These are phyloP conservation scores for Albifimbria verrucaria DNA, from an alignment of 2,329 filamentous ascomycete species.

Conservation along the genomic window DNA sequence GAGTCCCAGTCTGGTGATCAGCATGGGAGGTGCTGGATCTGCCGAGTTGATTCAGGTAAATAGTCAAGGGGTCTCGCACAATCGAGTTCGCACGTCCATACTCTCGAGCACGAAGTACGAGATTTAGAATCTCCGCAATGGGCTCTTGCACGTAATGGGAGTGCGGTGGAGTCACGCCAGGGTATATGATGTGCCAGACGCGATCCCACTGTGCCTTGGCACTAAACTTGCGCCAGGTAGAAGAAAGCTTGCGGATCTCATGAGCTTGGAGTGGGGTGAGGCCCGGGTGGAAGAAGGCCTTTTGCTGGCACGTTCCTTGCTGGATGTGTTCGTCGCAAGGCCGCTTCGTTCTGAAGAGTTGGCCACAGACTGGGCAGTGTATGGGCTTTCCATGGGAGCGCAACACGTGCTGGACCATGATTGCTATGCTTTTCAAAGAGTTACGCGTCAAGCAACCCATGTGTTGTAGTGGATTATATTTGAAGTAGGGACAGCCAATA, in stretches of 20 bases:
- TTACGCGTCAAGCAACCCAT: background rate
- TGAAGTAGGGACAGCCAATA: background rate
- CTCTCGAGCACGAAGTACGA: too few species aligned
- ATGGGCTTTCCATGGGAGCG: background rate
- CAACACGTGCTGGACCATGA: background rate
- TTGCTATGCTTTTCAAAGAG: background rate
- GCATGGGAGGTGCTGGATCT: too few species aligned
- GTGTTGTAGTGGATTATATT: background rate
- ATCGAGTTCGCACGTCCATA: too few species aligned
- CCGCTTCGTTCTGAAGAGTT: background rate
- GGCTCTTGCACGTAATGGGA: too few species aligned
- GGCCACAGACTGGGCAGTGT: background rate
- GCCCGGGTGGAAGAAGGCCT: background rate
- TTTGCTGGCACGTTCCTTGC: background rate
- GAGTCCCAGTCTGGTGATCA: background rate
- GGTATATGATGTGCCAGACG: too few species aligned
- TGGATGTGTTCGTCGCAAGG: background rate
- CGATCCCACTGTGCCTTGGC: too few species aligned
- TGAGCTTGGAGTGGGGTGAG: background rate
- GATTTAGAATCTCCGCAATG: too few species aligned
- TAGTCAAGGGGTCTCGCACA: too few species aligned
- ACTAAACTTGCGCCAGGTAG: too few species aligned
- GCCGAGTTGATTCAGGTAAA: too few species aligned
- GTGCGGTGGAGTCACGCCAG: too few species aligned
- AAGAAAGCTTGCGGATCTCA: too few species aligned